Conservation (phyloP, 78 protist species). For the Speleostelium caveatum region DNA sequence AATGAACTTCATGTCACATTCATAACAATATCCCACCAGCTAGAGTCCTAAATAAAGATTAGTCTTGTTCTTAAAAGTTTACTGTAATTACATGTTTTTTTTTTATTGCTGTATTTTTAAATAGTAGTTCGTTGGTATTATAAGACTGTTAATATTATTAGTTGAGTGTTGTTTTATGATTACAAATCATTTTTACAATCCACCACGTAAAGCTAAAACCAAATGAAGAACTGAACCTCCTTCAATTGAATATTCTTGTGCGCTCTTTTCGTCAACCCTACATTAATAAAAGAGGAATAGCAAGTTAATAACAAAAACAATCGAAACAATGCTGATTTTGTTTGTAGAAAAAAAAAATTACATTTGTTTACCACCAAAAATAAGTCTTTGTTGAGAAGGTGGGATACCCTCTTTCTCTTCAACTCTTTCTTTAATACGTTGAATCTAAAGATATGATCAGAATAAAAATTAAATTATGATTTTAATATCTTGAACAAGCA, state of each 20-base stretch:
- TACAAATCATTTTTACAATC: constrained; percentile 17
- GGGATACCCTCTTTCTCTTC: constrained; percentile 96
- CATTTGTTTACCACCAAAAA: constrained; percentile 90
- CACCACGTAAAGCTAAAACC: constrained; percentile 90
- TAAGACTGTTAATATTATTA: too few species aligned
- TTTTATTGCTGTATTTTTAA: too few species aligned
- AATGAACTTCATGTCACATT: too few species aligned
- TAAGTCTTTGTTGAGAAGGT: constrained; percentile 93
- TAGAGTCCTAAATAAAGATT: too few species aligned
- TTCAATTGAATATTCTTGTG: constrained; percentile 84
- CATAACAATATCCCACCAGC: too few species aligned
- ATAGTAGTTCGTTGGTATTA: too few species aligned
- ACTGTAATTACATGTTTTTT: too few species aligned
- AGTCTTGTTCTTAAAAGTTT: too few species aligned
- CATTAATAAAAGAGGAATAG: background rate
- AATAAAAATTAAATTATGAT: too few species aligned
- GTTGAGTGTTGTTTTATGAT: background rate
- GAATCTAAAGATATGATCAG: constrained; percentile 36
- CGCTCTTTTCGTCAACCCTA: constrained; percentile 91
- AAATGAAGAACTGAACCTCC: constrained; percentile 93
- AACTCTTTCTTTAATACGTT: constrained; percentile 91
- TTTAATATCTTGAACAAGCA: background rate
- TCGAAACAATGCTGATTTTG: too few species aligned
- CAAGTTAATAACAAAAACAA: too few species aligned
- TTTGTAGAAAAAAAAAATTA: too few species aligned